phyloP scores from a whole-genome alignment of 1,284 basidiomycete genomes.

The Ceratobasidium sp. region DNA sequence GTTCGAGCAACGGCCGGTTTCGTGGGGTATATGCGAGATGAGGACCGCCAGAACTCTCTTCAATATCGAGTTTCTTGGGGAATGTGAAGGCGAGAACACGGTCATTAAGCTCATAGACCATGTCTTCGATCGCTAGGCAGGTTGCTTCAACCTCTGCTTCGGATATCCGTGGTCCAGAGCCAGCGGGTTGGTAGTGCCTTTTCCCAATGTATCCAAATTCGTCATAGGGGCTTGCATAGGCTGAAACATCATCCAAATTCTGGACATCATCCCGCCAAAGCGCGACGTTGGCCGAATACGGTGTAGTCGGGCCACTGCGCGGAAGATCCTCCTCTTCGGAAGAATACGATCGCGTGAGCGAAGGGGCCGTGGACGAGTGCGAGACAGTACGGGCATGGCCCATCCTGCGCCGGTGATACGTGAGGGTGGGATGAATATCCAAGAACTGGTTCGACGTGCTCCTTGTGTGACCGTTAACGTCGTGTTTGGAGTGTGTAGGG shows the following conservation, averaged over 20 bases:
- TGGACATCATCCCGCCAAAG: conserved; percentile 30
- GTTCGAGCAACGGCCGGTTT: conserved; percentile 18
- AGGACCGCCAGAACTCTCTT: background rate
- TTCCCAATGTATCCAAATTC: conserved; percentile 3
- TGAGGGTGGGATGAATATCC: conserved; percentile 10
- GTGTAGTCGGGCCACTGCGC: conserved; percentile 11
- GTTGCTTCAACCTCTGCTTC: conserved; percentile 19
- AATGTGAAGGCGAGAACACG: conserved; percentile 35
- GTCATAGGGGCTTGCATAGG: background rate
- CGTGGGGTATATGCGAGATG: conserved; percentile 11
- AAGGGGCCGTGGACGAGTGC: conserved; percentile 22
- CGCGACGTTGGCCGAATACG: conserved; percentile 30
- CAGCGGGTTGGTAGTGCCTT: background rate
- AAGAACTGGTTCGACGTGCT: conserved; percentile 24
- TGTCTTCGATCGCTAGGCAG: conserved; percentile 22
- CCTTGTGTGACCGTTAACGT: background rate
- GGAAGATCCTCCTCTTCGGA: conserved; percentile 43
- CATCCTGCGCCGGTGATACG: conserved; percentile 16
- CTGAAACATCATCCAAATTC: background rate
- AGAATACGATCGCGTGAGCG: conserved; percentile 46
- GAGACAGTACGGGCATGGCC: conserved; percentile 17
- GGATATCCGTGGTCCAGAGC: background rate
- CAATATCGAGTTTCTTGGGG: conserved; percentile 22
- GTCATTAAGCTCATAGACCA: conserved; percentile 27
- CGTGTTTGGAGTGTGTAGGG: conserved; percentile 13